Conservation (phyloP, 1,284 basidiomycete genomes). For the Boletus holoroseus region DNA sequence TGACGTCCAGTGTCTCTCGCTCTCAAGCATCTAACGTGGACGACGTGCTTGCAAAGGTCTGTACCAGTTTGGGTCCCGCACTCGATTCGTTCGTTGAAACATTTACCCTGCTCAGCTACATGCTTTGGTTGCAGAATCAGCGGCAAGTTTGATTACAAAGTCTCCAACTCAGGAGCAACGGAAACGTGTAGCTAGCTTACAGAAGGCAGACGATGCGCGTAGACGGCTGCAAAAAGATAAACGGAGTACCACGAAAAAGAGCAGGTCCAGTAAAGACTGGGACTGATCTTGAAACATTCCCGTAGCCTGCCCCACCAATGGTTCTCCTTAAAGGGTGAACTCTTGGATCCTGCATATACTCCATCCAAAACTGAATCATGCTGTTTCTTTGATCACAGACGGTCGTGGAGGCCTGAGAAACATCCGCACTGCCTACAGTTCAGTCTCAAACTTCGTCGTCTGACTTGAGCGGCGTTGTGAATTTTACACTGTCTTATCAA, state of each 20-base stretch:
- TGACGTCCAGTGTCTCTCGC: constrained; percentile 63
- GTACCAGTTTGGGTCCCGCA: constrained; percentile 12
- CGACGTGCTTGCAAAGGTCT: constrained; percentile 63
- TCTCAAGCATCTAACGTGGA: constrained; percentile 71
- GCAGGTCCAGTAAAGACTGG: constrained; percentile 31
- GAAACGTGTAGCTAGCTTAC: constrained; percentile 46
- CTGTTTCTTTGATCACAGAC: neutral
- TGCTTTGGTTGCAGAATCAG: constrained; percentile 43
- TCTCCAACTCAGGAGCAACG: constrained; percentile 54
- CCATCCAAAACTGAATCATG: neutral
- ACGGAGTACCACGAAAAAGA: constrained; percentile 42
- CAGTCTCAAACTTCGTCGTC: neutral
- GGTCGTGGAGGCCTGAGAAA: neutral
- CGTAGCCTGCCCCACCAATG: neutral
- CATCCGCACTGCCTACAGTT: neutral
- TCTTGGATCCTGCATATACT: neutral
- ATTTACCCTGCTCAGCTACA: constrained; percentile 45
- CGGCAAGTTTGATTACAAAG: constrained; percentile 45
- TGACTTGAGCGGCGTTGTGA: neutral
- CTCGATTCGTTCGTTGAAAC: constrained; percentile 1
- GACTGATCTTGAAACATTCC: constrained; percentile 13
- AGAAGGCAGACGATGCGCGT: constrained; percentile 42
- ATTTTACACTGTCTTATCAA: neutral
- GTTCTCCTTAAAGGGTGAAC: neutral
- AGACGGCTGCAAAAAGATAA: constrained; percentile 49